A percentile compares a stretch with the other conserved stretches of the same genome.
Conservation (phyloP, 176 grass and related monocot genomes). For the Oryza meyeriana region DNA sequence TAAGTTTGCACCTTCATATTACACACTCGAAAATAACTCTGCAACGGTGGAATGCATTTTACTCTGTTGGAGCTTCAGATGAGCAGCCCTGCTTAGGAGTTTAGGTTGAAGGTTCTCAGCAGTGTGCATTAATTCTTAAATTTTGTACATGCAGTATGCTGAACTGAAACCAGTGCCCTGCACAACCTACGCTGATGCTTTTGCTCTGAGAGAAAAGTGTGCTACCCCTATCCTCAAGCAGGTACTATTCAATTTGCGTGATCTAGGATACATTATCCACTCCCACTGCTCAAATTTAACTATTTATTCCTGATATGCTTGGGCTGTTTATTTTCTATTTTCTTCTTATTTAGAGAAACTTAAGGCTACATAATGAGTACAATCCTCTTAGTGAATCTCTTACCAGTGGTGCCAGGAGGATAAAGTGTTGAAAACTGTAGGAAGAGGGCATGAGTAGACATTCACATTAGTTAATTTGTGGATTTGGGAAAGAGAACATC, state of each 20-base stretch:
- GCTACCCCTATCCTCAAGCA: conserved; percentile 93
- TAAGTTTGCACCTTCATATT: conserved; percentile 4
- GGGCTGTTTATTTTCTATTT: neutral
- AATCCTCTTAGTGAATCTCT: neutral
- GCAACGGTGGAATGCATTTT: neutral
- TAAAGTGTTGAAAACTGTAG: neutral
- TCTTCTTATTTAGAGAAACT: neutral
- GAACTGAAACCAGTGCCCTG: conserved; percentile 95
- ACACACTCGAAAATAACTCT: neutral
- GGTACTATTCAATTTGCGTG: conserved; percentile 39
- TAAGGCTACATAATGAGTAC: neutral
- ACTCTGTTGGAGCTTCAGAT: neutral
- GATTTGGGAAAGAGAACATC: neutral
- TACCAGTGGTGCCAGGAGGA: neutral
- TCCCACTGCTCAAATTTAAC: neutral
- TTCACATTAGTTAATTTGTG: neutral
- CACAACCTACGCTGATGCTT: conserved; percentile 77
- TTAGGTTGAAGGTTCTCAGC: neutral
- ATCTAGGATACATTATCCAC: neutral
- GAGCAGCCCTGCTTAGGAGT: neutral
- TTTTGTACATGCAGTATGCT: conserved; percentile 69
- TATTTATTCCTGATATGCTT: neutral
- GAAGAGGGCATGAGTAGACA: neutral
- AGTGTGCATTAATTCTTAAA: conserved; percentile 25
- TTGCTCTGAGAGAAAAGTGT: conserved; percentile 83